Conservation (phyloP, 2,329 filamentous ascomycete genomes). For the Colletotrichum euphorbiae region DNA sequence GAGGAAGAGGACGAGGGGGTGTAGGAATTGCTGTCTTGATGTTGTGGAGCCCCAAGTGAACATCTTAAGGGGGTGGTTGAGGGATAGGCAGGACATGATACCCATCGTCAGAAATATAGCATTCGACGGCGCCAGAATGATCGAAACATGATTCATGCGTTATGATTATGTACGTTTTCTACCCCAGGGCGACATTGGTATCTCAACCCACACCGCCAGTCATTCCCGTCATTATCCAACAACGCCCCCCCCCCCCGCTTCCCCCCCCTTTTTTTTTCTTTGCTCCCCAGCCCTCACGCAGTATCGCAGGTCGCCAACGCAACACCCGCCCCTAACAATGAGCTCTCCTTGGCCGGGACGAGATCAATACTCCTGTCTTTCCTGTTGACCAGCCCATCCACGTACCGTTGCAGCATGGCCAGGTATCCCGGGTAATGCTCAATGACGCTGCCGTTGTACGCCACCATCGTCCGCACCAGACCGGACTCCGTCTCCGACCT, state of each 20-base stretch:
- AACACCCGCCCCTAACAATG: slow-evolving; percentile 80
- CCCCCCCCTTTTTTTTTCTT: background rate
- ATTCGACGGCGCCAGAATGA: background rate
- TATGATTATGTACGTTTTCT: slow-evolving; percentile 21
- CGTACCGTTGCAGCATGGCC: slow-evolving; percentile 68
- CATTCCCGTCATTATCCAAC: background rate
- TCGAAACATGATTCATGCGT: background rate
- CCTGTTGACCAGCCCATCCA: slow-evolving; percentile 67
- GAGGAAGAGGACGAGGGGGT: slow-evolving; percentile 14
- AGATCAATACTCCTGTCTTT: slow-evolving; percentile 64
- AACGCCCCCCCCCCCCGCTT: no score
- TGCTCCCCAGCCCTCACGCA: background rate
- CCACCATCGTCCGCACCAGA: slow-evolving; percentile 68
- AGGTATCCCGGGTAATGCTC: slow-evolving; percentile 81
- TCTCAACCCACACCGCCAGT: background rate
- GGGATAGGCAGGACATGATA: slow-evolving; percentile 9
- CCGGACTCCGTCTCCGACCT: slow-evolving; percentile 63
- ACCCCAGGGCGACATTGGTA: background rate
- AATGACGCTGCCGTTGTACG: slow-evolving; percentile 83
- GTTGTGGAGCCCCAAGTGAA: background rate
- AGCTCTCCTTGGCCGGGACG: slow-evolving; percentile 78
- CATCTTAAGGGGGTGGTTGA: slow-evolving; percentile 2
- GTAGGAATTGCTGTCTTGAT: background rate
- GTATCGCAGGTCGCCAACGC: slow-evolving; percentile 62
- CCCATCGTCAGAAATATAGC: slow-evolving; percentile 5